phyloP scores from a whole-genome alignment of 2,329 filamentous ascomycete species.

The Botrytis hyacinthi region DNA sequence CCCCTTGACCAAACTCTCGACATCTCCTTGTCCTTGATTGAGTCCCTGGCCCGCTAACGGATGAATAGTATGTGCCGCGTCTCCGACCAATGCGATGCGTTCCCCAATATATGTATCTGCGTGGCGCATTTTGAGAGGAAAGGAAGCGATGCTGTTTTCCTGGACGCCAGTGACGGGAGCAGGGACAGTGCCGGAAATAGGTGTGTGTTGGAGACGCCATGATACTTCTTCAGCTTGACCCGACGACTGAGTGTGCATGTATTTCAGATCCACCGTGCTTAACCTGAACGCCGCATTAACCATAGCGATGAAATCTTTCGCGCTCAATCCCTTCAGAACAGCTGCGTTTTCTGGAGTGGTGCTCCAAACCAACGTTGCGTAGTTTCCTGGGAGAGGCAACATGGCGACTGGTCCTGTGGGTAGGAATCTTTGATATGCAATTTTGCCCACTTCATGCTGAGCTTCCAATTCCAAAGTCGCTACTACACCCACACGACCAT shows the following conservation, averaged over 20 bases:
- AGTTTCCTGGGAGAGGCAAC: slow-evolving; percentile 80
- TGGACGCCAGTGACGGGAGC: slow-evolving; percentile 70
- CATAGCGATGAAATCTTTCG: slow-evolving; percentile 75
- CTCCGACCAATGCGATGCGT: slow-evolving; percentile 86
- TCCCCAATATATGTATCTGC: slow-evolving; percentile 91
- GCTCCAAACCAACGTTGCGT: slow-evolving; percentile 89
- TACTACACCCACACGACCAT: slow-evolving; percentile 84
- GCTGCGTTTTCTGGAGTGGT: slow-evolving; percentile 79
- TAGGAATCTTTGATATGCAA: slow-evolving; percentile 92
- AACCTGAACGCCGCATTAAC: slow-evolving; percentile 94
- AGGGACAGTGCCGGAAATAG: slow-evolving; percentile 51
- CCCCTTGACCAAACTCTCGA: slow-evolving; percentile 70
- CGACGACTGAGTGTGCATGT: slow-evolving; percentile 65
- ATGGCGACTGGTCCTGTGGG: slow-evolving; percentile 90
- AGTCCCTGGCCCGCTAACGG: slow-evolving; percentile 92
- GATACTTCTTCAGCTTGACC: slow-evolving; percentile 70
- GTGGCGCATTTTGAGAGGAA: slow-evolving; percentile 87
- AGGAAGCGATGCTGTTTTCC: slow-evolving; percentile 77
- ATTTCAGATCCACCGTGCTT: slow-evolving; percentile 73
- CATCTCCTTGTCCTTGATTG: slow-evolving; percentile 89
- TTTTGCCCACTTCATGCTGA: slow-evolving; percentile 57
- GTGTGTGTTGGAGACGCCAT: slow-evolving; percentile 78
- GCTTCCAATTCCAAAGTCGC: slow-evolving; percentile 76
- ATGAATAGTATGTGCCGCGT: slow-evolving; percentile 93
- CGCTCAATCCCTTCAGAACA: slow-evolving; percentile 70